These are phyloP conservation scores for Heliamphora exappendiculata DNA, from an alignment of 148 eudicot genomes.

Conservation along the genomic window DNA sequence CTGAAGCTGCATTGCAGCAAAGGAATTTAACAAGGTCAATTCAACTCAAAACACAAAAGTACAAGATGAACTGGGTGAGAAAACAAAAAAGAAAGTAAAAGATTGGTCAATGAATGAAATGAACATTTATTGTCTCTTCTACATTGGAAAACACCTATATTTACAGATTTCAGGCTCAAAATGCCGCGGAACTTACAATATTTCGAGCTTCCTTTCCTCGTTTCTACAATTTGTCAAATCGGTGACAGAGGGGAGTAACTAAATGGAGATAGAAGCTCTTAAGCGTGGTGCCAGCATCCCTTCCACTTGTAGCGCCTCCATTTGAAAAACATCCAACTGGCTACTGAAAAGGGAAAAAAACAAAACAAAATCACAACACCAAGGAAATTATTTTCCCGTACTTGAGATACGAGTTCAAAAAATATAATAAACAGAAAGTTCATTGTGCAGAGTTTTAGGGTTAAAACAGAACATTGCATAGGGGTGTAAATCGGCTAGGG, in stretches of 20 bases:
- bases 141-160: conserved; percentile 21
- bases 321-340: not conserved
- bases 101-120: conserved; percentile 4
- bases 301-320: not conserved
- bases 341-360: conserved; percentile 7
- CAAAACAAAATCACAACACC: not conserved
- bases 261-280: not conserved
- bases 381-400: not conserved
- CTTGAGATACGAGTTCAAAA: not conserved
- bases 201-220: not conserved
- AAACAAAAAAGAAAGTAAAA: not conserved
- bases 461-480: too few species aligned
- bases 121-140: not conserved
- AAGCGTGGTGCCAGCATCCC: not conserved
- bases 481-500: too few species aligned
- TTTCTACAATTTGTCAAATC: conserved; percentile 27
- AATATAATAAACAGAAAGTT: not conserved
- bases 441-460: too few species aligned
- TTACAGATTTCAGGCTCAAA: conserved; percentile 29
- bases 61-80: not conserved
- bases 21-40: not conserved
- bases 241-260: not conserved
- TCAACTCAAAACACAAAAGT: not conserved
- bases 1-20: not conserved
- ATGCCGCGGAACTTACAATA: conserved; percentile 24